Evolutionary conservation across 805 yeast genomes (phyloP).

Genomic region (Candida ipomoeae): DNA sequence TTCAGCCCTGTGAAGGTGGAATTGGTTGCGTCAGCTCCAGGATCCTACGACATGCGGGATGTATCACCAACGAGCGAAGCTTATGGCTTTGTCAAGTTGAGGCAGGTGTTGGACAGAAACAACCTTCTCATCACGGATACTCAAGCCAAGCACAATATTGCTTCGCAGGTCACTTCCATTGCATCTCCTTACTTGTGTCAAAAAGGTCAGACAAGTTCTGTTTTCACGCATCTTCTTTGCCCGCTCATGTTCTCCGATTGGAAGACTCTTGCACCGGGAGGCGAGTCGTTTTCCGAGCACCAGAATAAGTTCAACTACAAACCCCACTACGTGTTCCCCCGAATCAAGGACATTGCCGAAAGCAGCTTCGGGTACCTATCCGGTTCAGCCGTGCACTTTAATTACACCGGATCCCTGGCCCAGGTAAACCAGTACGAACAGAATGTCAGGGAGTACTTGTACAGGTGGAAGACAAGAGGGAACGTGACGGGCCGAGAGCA

Average conservation of each 20-base stretch:
- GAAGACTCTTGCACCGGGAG: slow-evolving; percentile 28
- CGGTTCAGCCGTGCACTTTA: slow-evolving; percentile 50
- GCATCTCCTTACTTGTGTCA: slow-evolving; percentile 39
- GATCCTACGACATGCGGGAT: slow-evolving; percentile 22
- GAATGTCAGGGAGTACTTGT: slow-evolving; percentile 39
- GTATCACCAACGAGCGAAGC: slow-evolving; percentile 17
- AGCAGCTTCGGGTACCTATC: slow-evolving; percentile 44
- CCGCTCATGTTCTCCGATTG: slow-evolving; percentile 37
- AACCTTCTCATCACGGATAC: slow-evolving; percentile 23
- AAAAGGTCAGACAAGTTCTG: slow-evolving; percentile 30
- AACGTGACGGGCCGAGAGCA: slow-evolving; percentile 28
- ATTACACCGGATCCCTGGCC: slow-evolving; percentile 22
- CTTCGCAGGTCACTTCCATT: slow-evolving; percentile 48
- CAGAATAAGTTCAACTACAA: slow-evolving; percentile 22
- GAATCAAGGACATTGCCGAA: slow-evolving; percentile 34
- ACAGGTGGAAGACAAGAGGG: slow-evolving; percentile 38
- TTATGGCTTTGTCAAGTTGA: slow-evolving; percentile 48
- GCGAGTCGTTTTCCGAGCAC: slow-evolving; percentile 18
- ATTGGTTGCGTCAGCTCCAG: slow-evolving; percentile 55
- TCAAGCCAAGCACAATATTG: slow-evolving; percentile 22
- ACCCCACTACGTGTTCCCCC: slow-evolving; percentile 44
- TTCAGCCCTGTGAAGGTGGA: slow-evolving; percentile 48
- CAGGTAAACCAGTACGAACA: slow-evolving; percentile 37
- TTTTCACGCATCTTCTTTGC: slow-evolving; percentile 46
- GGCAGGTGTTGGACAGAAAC: slow-evolving; percentile 36